Evolutionary conservation across 1,284 basidiomycete species (phyloP).

Genomic region (Boletus mariae): DNA sequence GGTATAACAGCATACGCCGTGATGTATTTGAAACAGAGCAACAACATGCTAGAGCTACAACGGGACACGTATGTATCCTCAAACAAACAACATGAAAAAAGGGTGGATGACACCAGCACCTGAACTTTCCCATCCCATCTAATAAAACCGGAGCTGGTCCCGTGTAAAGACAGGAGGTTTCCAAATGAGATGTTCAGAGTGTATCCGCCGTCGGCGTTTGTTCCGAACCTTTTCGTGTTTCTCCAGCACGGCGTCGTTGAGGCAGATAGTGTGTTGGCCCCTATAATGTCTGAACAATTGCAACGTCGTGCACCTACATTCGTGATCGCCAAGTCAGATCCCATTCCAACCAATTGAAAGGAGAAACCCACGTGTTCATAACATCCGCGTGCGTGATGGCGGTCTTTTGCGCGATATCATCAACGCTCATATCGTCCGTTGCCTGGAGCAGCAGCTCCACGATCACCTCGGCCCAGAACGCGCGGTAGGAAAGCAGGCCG

Average conservation of each 20-base stretch:
- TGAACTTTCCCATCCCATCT: background rate
- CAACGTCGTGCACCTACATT: slow-evolving; percentile 79
- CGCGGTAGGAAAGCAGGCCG: slow-evolving; percentile 89
- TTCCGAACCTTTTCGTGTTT: slow-evolving; percentile 82
- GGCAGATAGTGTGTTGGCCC: slow-evolving; percentile 89
- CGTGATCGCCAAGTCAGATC: background rate
- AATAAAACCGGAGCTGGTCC: slow-evolving; percentile 87
- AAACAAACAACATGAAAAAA: background rate
- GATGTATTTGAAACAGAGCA: slow-evolving; percentile 7
- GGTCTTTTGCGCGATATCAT: slow-evolving; percentile 96
- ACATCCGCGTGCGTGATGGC: slow-evolving; percentile 96
- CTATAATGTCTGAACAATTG: slow-evolving; percentile 97
- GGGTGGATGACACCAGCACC: background rate
- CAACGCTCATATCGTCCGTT: slow-evolving; percentile 82
- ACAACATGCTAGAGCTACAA: slow-evolving; percentile 33
- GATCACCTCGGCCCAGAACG: slow-evolving; percentile 98
- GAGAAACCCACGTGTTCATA: slow-evolving; percentile 88
- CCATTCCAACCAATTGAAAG: background rate
- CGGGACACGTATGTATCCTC: slow-evolving; percentile 7
- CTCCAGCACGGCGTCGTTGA: slow-evolving; percentile 89
- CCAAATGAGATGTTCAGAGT: slow-evolving; percentile 83
- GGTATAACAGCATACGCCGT: slow-evolving; percentile 14
- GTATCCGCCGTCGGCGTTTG: slow-evolving; percentile 80
- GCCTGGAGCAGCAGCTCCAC: slow-evolving; percentile 84
- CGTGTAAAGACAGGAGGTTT: slow-evolving; percentile 91